phyloP scores from a whole-genome alignment of 2,329 filamentous ascomycete genomes.

The Tolypocladium capitatum region DNA sequence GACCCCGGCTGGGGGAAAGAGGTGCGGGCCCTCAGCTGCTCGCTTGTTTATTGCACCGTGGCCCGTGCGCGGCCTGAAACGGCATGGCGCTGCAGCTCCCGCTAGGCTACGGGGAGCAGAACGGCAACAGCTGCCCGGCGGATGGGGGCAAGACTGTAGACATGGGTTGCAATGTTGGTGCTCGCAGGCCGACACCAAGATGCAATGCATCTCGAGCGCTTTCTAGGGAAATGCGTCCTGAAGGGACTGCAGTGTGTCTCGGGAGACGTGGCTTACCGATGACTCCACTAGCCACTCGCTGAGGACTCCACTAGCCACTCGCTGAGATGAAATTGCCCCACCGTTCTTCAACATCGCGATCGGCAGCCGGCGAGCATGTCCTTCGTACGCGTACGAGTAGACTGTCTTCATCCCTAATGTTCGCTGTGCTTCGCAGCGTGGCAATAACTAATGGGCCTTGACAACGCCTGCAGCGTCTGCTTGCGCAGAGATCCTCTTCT shows the following conservation, averaged over 20 bases:
- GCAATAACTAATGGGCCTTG: constrained; percentile 37
- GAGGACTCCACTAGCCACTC: too few species aligned
- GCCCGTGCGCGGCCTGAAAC: constrained; percentile 15
- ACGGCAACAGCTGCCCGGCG: not conserved
- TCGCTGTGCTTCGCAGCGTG: constrained; percentile 1
- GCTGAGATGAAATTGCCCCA: not conserved
- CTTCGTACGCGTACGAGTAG: too few species aligned
- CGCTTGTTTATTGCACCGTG: constrained; percentile 20
- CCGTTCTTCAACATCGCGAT: not conserved
- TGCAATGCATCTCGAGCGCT: not conserved
- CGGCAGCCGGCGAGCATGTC: too few species aligned
- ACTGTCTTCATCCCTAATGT: not conserved
- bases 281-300: too few species aligned
- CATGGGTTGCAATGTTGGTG: not conserved
- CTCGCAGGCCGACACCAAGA: not conserved
- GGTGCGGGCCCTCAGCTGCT: constrained; percentile 15
- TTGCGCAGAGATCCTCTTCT: constrained; percentile 87
- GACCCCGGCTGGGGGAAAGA: constrained; percentile 6
- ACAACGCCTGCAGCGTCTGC: constrained; percentile 82
- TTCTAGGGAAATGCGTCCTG: not conserved
- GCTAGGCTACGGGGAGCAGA: too few species aligned
- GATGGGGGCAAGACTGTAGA: not conserved
- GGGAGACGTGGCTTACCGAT: too few species aligned
- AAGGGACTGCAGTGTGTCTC: not conserved
- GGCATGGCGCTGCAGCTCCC: constrained; percentile 11